Percentiles rank a stretch among this genome's conserved stretches.
Conservation (phyloP, 2,329 filamentous ascomycete genomes). For the Cylindrodendrum hubeiense region DNA sequence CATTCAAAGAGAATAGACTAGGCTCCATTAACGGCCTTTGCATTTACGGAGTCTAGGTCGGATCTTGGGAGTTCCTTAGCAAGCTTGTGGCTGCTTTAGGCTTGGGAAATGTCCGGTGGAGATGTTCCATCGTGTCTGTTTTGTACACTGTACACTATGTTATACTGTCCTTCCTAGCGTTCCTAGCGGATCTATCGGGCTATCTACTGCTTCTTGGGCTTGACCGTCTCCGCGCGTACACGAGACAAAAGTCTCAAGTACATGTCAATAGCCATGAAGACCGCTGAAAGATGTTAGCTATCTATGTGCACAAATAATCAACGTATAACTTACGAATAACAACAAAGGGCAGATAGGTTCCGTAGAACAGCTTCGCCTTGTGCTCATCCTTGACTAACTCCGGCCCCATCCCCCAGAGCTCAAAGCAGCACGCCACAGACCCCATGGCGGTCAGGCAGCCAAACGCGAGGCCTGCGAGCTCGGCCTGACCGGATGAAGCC, state of each 20-base stretch:
- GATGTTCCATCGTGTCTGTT: slow-evolving; percentile 14
- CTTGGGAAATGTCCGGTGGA: slow-evolving; percentile 27
- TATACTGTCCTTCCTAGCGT: not conserved
- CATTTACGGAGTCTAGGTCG: slow-evolving; percentile 40
- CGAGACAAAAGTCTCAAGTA: slow-evolving; percentile 62
- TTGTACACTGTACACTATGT: slow-evolving; percentile 25
- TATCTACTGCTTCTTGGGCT: slow-evolving; percentile 53
- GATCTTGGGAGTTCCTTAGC: slow-evolving; percentile 29
- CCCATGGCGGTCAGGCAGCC: slow-evolving; percentile 65
- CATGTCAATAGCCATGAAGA: slow-evolving; percentile 67
- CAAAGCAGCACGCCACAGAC: slow-evolving; percentile 63
- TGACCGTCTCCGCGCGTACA: slow-evolving; percentile 47
- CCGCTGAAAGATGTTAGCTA: slow-evolving; percentile 53
- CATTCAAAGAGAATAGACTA: slow-evolving; percentile 66
- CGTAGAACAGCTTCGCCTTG: slow-evolving; percentile 61
- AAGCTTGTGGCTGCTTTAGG: slow-evolving; percentile 25
- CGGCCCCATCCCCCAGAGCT: slow-evolving; percentile 63
- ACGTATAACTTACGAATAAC: slow-evolving; percentile 61
- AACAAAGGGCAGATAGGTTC: slow-evolving; percentile 65
- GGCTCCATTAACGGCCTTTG: slow-evolving; percentile 21
- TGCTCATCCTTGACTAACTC: slow-evolving; percentile 57
- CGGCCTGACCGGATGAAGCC: slow-evolving; percentile 54
- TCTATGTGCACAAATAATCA: not conserved
- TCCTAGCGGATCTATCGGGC: not conserved
- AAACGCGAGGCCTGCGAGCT: slow-evolving; percentile 66